phyloP scores from a whole-genome alignment of 805 yeast species.

The Candida vaughaniae region DNA sequence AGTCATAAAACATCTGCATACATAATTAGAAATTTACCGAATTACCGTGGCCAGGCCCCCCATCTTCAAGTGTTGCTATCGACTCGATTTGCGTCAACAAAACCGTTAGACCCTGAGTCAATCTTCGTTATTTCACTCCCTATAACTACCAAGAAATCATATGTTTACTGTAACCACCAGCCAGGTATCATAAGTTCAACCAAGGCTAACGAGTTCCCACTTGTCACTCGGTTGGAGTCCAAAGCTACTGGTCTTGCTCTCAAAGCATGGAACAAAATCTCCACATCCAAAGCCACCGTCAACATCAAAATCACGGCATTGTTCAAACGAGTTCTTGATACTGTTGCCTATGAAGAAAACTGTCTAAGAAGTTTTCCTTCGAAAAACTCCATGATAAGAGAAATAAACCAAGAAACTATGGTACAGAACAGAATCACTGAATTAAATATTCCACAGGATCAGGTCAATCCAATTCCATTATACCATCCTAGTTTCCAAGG shows the following conservation, averaged over 20 bases:
- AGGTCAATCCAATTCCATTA: conserved; percentile 40
- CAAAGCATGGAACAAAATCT: conserved; percentile 63
- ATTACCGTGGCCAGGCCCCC: too few species aligned
- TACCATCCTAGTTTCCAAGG: conserved; percentile 37
- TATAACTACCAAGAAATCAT: conserved; percentile 58
- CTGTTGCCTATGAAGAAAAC: conserved; percentile 79
- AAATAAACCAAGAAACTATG: conserved; percentile 31
- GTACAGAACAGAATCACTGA: conserved; percentile 21
- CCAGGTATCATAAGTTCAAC: conserved; percentile 24
- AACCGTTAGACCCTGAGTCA: conserved; percentile 3
- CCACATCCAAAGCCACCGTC: conserved; percentile 50
- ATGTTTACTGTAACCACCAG: conserved; percentile 66
- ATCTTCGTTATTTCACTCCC: conserved; percentile 71
- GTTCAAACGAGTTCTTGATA: conserved; percentile 53
- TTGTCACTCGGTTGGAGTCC: conserved; percentile 42
- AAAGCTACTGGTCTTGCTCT: conserved; percentile 50
- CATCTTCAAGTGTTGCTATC: too few species aligned
- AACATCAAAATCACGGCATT: conserved; percentile 59
- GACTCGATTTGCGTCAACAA: too few species aligned
- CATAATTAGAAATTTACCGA: too few species aligned
- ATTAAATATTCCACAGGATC: conserved; percentile 25
- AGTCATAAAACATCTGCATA: too few species aligned
- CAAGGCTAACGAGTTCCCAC: conserved; percentile 28
- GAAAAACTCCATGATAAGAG: conserved; percentile 53
- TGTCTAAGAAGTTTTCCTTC: conserved; percentile 77